Percentiles rank a stretch among this genome's conserved stretches.
These are phyloP conservation scores for Eragrostis nindensis DNA, from an alignment of 176 grass and related monocot genomes.

Conservation along the genomic window DNA sequence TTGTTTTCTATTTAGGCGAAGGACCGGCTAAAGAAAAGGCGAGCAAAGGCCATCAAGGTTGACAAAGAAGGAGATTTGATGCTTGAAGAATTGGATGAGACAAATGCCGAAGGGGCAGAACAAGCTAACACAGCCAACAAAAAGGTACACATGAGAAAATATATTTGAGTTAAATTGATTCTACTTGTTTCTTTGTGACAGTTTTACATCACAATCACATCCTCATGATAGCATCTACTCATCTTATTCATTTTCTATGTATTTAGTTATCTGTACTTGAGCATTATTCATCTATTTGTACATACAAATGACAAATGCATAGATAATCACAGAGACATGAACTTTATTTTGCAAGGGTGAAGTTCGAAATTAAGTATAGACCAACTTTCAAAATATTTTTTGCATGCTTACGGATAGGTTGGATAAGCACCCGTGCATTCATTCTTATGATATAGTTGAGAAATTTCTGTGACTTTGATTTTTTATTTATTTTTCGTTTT, in stretches of 20 bases:
- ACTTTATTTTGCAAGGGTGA: slow-evolving; percentile 38
- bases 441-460: not conserved
- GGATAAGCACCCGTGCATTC: not conserved
- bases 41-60: slow-evolving; percentile 80
- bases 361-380: slow-evolving; percentile 14
- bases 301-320: not conserved
- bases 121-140: slow-evolving; percentile 71
- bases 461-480: not conserved
- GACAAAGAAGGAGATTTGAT: slow-evolving; percentile 88
- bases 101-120: slow-evolving; percentile 47
- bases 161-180: not conserved
- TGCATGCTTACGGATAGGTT: not conserved
- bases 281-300: slow-evolving; percentile 4
- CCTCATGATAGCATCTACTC: not conserved
- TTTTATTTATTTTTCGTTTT: slow-evolving; percentile 8
- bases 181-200: slow-evolving; percentile 6
- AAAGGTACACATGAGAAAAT: slow-evolving; percentile 61
- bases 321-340: not conserved
- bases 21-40: slow-evolving; percentile 86
- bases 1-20: slow-evolving; percentile 64
- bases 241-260: slow-evolving; percentile 22
- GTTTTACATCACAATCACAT: not conserved
- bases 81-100: slow-evolving; percentile 80
- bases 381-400: not conserved
- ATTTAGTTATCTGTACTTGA: too few relatives aligned